phyloP scores from a whole-genome alignment of 2,329 filamentous ascomycete genomes.

The Trichoderma sp. region DNA sequence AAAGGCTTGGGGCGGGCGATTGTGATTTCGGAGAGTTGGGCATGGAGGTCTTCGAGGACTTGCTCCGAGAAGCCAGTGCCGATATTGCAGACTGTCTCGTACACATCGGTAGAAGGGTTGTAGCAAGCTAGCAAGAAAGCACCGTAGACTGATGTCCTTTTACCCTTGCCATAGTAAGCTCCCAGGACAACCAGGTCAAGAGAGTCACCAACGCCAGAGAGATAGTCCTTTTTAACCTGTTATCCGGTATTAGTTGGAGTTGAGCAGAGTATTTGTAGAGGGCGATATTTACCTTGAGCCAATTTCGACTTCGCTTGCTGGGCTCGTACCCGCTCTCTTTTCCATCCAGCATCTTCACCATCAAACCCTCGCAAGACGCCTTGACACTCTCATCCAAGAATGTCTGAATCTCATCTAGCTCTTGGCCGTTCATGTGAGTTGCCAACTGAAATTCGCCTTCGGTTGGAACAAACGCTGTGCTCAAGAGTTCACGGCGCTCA shows the following conservation, averaged over 20 bases:
- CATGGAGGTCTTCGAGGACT: conserved; percentile 85
- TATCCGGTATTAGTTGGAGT: not conserved
- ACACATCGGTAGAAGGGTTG: conserved; percentile 76
- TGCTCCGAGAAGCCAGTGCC: conserved; percentile 95
- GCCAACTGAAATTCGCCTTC: conserved; percentile 94
- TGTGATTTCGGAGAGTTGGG: conserved; percentile 71
- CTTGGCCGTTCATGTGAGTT: conserved; percentile 81
- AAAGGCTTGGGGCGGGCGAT: conserved; percentile 95
- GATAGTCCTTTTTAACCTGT: conserved; percentile 98
- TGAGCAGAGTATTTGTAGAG: not conserved
- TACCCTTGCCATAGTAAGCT: conserved; percentile 92
- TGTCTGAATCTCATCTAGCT: conserved; percentile 89
- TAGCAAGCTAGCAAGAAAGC: conserved; percentile 95
- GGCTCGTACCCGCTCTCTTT: conserved; percentile 93
- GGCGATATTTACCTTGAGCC: conserved; percentile 76
- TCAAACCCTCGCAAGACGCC: conserved; percentile 92
- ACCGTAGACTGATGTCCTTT: conserved; percentile 93
- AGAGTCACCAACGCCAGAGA: conserved; percentile 89
- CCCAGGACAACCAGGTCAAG: conserved; percentile 95
- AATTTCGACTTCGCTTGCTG: conserved; percentile 93
- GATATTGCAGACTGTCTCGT: conserved; percentile 98
- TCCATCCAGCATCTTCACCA: conserved; percentile 99
- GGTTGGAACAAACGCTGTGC: conserved; percentile 71
- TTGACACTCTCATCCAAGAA: conserved; percentile 95
- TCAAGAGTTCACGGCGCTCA: conserved; percentile 77